Evolutionary conservation across 2,329 filamentous ascomycete genomes (phyloP).

Genomic region (Talaromyces sp.): DNA sequence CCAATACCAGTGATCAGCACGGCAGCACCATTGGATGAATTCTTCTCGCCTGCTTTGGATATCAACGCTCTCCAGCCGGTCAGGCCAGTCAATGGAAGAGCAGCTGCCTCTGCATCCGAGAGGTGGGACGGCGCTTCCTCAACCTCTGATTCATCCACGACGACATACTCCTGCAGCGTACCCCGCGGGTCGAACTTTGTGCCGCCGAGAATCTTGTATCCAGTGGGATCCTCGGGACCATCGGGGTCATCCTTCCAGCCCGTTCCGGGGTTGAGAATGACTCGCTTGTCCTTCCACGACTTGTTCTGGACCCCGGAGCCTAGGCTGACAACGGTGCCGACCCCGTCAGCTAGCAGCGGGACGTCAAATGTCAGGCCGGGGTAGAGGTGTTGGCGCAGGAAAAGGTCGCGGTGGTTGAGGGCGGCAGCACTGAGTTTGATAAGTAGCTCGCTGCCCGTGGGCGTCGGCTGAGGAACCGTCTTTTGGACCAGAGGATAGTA

Average conservation of each 20-base stretch:
- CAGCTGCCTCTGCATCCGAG: constrained; percentile 68
- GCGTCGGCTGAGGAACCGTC: constrained; percentile 57
- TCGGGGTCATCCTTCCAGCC: constrained; percentile 69
- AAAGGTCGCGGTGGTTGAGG: constrained; percentile 92
- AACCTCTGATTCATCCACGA: constrained; percentile 65
- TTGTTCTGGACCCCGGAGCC: constrained; percentile 52
- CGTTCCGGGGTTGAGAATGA: constrained; percentile 71
- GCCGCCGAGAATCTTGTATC: constrained; percentile 44
- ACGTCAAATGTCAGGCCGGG: constrained; percentile 74
- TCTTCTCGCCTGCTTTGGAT: constrained; percentile 64
- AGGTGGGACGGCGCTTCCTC: constrained; percentile 73
- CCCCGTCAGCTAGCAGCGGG: constrained; percentile 78
- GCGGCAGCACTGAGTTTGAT: constrained; percentile 73
- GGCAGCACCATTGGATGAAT: constrained; percentile 57
- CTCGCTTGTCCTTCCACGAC: constrained; percentile 60
- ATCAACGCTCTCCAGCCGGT: constrained; percentile 85
- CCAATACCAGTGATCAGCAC: constrained; percentile 87
- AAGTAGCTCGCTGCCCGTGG: constrained; percentile 64
- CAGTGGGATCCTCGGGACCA: constrained; percentile 63
- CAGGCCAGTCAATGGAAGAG: constrained; percentile 76
- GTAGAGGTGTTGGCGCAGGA: constrained; percentile 89
- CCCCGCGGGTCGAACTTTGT: constrained; percentile 62
- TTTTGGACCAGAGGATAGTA: constrained; percentile 57
- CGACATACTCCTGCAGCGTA: constrained; percentile 68
- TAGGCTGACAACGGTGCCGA: constrained; percentile 63